Evolutionary conservation across 768 basidiomycete genomes (phyloP), one percentile per base, ranked within the genome.

Genomic region (Suillus spraguei): DNA sequence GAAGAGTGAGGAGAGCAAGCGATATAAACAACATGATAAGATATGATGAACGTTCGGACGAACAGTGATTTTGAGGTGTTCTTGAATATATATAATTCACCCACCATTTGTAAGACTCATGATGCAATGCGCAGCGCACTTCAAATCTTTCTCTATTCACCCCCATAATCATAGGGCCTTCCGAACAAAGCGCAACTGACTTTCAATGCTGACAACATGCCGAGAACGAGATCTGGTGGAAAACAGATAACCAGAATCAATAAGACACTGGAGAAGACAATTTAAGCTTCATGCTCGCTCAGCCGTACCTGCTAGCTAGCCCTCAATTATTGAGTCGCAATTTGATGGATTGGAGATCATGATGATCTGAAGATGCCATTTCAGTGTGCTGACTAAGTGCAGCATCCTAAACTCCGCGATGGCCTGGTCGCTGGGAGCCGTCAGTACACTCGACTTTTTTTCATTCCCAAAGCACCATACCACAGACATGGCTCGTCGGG

Each of bases 401-500:
- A 32, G 41, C 5, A 44, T 38, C 39, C 60, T 35, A 41, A 47
- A 62, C 63, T 53, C 63, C 63, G 61, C 63, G 60, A 53, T 2
- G 0, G 10, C 38, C n/a, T n/a, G 5, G 8, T 13, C 14, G 24
- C 36, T 50, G 60, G 60, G 36, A 61, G 28, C 36, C 4, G 22
- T 41, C 60, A 10, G 22, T 38, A 17, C 10, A 20, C 16, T 11
- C 14, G 13, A 22, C 55, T 3, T 38, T 60, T n/a, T 17, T 59
- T 24, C 13, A 22, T 59, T 49, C n/a, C 2, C 32, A 33, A 47
- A 49, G 32, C 39, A 14, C 33, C 36, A n/a, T 17, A 36, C 46
- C 59, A 14, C 47, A 64, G 69, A 67, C 66, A 92, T 93, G 91
- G 83, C 91, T 67, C 90, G 91, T 65, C 90, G 91, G 67, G 71